Evolutionary conservation across 2,329 filamentous ascomycete genomes (phyloP).

Genomic region (Pestalotiopsis sp.): DNA sequence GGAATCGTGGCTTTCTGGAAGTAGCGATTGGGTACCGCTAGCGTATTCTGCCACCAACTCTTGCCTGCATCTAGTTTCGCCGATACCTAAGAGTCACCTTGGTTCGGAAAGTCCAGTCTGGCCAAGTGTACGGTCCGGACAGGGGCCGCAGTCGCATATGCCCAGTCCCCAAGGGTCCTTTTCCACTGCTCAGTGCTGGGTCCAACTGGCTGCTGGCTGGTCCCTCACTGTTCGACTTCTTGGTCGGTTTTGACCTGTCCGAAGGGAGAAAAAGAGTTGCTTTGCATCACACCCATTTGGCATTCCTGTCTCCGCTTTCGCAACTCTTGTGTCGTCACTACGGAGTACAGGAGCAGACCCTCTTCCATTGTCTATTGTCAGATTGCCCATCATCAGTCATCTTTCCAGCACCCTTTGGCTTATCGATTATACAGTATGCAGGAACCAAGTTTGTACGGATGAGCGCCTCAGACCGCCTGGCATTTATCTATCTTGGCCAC

Average conservation of each 20-base stretch:
- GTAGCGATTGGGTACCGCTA: constrained; percentile 19
- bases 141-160: neutral
- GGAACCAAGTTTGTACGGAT: neutral
- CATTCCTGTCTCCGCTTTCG: neutral
- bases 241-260: neutral
- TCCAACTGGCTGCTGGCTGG: neutral
- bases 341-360: neutral
- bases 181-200: neutral
- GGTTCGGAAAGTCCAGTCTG: neutral
- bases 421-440: neutral
- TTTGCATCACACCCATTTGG: neutral
- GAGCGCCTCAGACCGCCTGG: neutral
- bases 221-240: neutral
- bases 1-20: constrained; percentile 30
- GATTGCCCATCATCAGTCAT: neutral
- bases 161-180: neutral
- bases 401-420: neutral
- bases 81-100: neutral
- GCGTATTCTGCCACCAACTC: too few relatives aligned
- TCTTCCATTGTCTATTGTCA: neutral
- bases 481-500: too few relatives aligned
- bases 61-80: neutral
- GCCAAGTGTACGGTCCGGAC: neutral
- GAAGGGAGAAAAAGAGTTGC: neutral
- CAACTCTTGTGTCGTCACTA: neutral